Conservation (phyloP, 2,329 filamentous ascomycete genomes). For the Ceratocystis lukuohia region DNA sequence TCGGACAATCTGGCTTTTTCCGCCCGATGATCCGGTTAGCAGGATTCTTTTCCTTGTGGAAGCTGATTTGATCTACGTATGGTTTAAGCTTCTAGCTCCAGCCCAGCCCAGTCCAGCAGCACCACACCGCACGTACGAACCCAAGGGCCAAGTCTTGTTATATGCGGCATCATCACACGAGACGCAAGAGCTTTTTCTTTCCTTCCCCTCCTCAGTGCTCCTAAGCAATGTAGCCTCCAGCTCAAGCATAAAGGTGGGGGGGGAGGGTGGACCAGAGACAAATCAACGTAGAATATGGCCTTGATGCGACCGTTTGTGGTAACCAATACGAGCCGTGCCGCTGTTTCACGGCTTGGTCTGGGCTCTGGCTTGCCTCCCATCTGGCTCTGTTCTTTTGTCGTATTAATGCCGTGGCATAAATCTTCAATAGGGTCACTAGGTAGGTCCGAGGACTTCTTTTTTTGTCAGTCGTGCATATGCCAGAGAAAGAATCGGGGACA, state of each 20-base stretch:
- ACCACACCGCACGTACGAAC: neutral
- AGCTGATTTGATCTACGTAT: neutral
- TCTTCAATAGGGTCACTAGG: neutral
- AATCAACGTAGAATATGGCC: neutral
- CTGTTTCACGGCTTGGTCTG: neutral
- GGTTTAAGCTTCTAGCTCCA: constrained; percentile 2
- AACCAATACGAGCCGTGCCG: neutral
- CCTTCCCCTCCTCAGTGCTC: neutral
- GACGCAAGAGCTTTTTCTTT: neutral
- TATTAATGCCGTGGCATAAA: neutral
- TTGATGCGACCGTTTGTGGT: neutral
- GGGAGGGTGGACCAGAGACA: neutral
- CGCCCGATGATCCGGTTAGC: neutral
- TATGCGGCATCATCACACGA: neutral
- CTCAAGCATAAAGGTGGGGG: neutral
- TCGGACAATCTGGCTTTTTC: constrained; percentile 6
- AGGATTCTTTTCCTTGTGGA: constrained; percentile 5
- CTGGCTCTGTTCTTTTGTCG: neutral
- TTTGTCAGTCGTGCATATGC: neutral
- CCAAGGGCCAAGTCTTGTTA: neutral
- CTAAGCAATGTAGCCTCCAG: neutral
- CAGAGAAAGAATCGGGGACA: neutral
- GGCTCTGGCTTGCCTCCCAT: neutral
- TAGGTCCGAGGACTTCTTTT: neutral
- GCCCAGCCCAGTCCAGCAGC: neutral